phyloP scores from a whole-genome alignment of 2,329 filamentous ascomycete species.

The Cadophora sp. region DNA sequence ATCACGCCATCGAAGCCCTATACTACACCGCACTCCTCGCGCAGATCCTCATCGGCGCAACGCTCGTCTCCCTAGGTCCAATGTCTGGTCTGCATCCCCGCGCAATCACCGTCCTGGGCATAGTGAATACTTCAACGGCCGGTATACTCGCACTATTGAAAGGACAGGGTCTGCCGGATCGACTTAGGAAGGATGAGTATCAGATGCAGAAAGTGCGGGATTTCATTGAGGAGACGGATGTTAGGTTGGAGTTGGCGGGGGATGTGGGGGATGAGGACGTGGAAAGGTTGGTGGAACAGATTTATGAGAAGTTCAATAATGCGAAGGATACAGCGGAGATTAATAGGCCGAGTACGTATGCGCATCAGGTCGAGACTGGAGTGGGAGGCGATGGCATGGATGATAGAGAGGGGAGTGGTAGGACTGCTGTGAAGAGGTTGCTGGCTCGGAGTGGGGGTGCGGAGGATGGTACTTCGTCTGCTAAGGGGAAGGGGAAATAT shows the following conservation, averaged over 20 bases:
- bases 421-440: not conserved
- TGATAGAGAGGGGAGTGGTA: slow-evolving; percentile 12
- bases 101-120: slow-evolving; percentile 63
- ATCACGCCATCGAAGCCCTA: slow-evolving; percentile 45
- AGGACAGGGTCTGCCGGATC: slow-evolving; percentile 56
- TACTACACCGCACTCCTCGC: slow-evolving; percentile 52
- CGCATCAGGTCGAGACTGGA: slow-evolving; percentile 32
- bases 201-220: slow-evolving; percentile 56
- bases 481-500: slow-evolving; percentile 22
- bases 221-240: slow-evolving; percentile 61
- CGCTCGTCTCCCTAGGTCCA: slow-evolving; percentile 54
- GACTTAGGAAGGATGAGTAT: slow-evolving; percentile 53
- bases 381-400: not conserved
- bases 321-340: slow-evolving; percentile 41
- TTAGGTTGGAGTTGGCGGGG: slow-evolving; percentile 47
- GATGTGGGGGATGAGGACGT: slow-evolving; percentile 33
- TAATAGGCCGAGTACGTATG: slow-evolving; percentile 38
- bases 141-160: slow-evolving; percentile 64
- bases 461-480: not conserved
- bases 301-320: slow-evolving; percentile 38
- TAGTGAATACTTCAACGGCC: slow-evolving; percentile 67
- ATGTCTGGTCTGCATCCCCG: slow-evolving; percentile 55
- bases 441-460: not conserved
- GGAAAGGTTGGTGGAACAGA: slow-evolving; percentile 33
- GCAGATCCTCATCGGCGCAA: slow-evolving; percentile 56